These are phyloP conservation scores for Echinosophora koreensis DNA, from an alignment of 306 rosid species.

Conservation along the genomic window DNA sequence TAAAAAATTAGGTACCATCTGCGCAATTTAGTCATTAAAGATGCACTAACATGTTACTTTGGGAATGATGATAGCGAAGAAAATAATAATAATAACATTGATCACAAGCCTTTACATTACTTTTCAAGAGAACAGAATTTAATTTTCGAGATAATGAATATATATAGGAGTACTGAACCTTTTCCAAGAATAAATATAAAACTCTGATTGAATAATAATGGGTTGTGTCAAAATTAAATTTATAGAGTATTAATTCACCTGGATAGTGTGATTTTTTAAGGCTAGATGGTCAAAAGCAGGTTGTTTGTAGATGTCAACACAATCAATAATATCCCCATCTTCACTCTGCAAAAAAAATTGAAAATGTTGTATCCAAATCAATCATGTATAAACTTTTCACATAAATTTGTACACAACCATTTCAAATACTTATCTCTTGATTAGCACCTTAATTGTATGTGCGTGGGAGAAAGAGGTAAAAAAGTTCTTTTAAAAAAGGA, in stretches of 20 bases:
- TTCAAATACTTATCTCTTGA: background rate
- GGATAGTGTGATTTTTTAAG: conserved; percentile 58
- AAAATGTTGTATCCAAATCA: background rate
- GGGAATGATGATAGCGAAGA: background rate
- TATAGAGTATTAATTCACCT: conserved; percentile 31
- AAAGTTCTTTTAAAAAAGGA: too few species aligned
- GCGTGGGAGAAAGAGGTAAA: too few species aligned
- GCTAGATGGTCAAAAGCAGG: conserved; percentile 71
- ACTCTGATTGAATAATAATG: too few species aligned
- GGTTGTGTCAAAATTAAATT: too few species aligned
- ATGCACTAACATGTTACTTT: background rate
- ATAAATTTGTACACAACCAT: background rate
- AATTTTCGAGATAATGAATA: too few species aligned
- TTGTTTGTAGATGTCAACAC: conserved; percentile 62
- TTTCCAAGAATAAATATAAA: too few species aligned
- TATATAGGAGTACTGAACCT: too few species aligned
- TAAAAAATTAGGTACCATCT: conserved; percentile 56
- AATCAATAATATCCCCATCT: conserved; percentile 70
- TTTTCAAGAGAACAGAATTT: too few species aligned
- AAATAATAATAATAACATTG: background rate
- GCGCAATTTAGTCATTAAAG: conserved; percentile 6
- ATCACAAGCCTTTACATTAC: background rate
- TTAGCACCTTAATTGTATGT: background rate
- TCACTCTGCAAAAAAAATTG: conserved; percentile 50
- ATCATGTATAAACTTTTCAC: background rate